Evolutionary conservation across 352 stramenopile genomes (phyloP).

Genomic region (Globisporangium camurandrum): DNA sequence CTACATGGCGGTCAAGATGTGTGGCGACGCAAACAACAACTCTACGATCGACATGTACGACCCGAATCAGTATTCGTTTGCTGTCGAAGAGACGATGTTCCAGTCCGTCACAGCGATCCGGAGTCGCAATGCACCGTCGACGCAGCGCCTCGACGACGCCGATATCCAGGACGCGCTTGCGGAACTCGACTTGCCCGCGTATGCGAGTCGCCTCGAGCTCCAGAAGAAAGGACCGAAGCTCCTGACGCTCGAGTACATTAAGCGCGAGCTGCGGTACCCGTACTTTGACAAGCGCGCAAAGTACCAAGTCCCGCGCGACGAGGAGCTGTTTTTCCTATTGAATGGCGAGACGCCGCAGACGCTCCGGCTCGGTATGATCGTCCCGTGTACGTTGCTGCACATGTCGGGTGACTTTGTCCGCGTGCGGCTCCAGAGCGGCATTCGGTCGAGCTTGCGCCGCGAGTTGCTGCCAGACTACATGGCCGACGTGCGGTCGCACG

Average conservation of each 20-base stretch:
- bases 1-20: conserved; percentile 90
- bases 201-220: conserved; percentile 77
- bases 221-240: conserved; percentile 88
- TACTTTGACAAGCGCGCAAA: conserved; percentile 86
- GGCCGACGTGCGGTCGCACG: conserved; percentile 40
- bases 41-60: conserved; percentile 90
- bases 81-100: conserved; percentile 89
- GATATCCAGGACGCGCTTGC: conserved; percentile 85
- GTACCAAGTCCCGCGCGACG: conserved; percentile 77
- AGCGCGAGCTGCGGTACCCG: conserved; percentile 82
- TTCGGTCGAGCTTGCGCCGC: conserved; percentile 70
- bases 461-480: conserved; percentile 79
- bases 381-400: conserved; percentile 78
- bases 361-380: conserved; percentile 76
- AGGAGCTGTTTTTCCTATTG: conserved; percentile 84
- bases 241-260: conserved; percentile 84
- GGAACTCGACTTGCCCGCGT: conserved; percentile 81
- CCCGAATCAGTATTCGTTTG: conserved; percentile 86
- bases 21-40: conserved; percentile 87
- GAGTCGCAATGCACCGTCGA: conserved; percentile 44
- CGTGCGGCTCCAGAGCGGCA: conserved; percentile 78
- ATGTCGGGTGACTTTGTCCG: conserved; percentile 81
- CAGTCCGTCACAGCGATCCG: conserved; percentile 82
- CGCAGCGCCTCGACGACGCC: conserved; percentile 50
- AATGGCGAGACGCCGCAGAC: conserved; percentile 80